Conservation (phyloP, 179 eudicot genomes). For the Drosera spatulata region DNA sequence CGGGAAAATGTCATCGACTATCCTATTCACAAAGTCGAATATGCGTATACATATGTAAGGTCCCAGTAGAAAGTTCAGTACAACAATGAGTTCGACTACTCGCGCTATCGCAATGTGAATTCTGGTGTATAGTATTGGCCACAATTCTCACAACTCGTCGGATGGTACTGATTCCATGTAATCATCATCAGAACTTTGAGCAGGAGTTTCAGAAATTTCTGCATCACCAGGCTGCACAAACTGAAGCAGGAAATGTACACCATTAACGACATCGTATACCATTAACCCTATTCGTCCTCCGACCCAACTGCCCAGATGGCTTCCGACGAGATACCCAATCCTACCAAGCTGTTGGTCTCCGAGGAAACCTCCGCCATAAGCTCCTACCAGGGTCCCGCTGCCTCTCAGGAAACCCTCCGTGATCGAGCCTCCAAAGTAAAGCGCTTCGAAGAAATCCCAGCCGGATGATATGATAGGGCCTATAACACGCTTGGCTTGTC, state of each 20-base stretch:
- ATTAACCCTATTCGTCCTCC: constrained; percentile 87
- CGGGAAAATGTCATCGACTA: too few species aligned
- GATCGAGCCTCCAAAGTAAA: constrained; percentile 72
- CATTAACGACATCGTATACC: constrained; percentile 80
- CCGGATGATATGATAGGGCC: constrained; percentile 88
- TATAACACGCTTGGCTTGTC: constrained; percentile 62
- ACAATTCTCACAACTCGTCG: too few species aligned
- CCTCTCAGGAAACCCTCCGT: constrained; percentile 80
- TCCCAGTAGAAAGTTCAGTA: too few species aligned
- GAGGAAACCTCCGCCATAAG: constrained; percentile 49
- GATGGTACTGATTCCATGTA: too few species aligned
- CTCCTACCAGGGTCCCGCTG: constrained; percentile 69
- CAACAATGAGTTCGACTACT: too few species aligned
- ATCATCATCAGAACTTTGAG: background rate
- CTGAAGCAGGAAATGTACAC: constrained; percentile 46
- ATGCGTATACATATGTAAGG: too few species aligned
- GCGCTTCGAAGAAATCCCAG: constrained; percentile 95
- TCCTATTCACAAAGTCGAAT: too few species aligned
- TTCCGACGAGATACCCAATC: constrained; percentile 80
- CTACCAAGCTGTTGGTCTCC: constrained; percentile 84
- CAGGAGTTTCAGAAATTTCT: background rate
- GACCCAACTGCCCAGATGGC: constrained; percentile 90
- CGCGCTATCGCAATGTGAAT: too few species aligned
- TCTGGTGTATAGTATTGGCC: too few species aligned
- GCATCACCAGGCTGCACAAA: constrained; percentile 23